Conservation (phyloP, 179 eudicot species). For the Pouteria campechiana region DNA sequence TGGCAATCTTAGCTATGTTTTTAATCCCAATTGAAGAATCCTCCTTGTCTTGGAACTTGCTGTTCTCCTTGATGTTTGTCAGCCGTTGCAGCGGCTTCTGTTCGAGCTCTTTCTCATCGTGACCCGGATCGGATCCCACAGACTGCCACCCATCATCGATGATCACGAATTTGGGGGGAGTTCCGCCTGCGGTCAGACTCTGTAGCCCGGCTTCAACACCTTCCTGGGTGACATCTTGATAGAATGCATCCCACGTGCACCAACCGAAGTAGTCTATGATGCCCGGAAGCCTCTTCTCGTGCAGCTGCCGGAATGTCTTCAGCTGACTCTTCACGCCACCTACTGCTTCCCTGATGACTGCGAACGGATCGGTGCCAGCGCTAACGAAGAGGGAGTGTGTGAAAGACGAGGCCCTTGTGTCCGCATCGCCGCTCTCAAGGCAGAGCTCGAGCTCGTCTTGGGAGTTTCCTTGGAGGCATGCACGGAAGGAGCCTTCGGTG, state of each 20-base stretch:
- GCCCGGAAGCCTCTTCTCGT: conserved; percentile 70
- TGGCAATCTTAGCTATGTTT: conserved; percentile 57
- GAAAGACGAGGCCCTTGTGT: conserved; percentile 32
- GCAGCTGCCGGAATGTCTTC: conserved; percentile 50
- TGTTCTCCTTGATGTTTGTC: conserved; percentile 72
- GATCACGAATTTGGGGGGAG: conserved; percentile 79
- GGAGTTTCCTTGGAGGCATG: conserved; percentile 64
- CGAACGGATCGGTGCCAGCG: conserved; percentile 68
- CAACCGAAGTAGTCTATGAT: conserved; percentile 86
- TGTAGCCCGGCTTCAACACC: conserved; percentile 82
- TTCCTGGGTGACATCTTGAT: conserved; percentile 82
- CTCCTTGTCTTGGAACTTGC: conserved; percentile 55
- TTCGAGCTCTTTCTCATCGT: conserved; percentile 2
- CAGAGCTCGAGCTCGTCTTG: conserved; percentile 70
- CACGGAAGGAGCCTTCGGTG: conserved; percentile 77
- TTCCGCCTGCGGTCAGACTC: conserved; percentile 46
- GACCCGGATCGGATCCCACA: conserved; percentile 27
- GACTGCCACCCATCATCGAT: conserved; percentile 98
- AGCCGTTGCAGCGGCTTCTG: conserved; percentile 32
- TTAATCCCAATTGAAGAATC: conserved; percentile 58
- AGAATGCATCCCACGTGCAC: conserved; percentile 99
- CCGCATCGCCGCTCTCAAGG: conserved; percentile 73
- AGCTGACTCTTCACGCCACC: conserved; percentile 60
- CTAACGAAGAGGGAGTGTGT: conserved; percentile 41
- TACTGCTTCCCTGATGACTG: conserved; percentile 49